Base-by-base conservation (phyloP, 257 asterid species). In the Rehmannia glutinosa region DNA sequence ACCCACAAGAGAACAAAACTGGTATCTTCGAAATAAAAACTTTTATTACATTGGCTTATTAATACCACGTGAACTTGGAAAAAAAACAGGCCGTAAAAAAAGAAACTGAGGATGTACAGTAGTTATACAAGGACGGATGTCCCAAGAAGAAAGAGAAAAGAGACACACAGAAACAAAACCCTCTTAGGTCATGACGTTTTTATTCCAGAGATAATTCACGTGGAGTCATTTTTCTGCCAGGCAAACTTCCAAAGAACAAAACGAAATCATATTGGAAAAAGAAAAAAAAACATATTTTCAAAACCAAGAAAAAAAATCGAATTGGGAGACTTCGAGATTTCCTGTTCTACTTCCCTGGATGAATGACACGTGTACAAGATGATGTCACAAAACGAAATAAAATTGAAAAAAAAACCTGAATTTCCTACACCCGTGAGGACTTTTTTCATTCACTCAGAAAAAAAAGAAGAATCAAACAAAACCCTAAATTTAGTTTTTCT, bases 61-160 rank as follows among this genome's bases (percentile, higher is more conserved):
- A 42, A 39, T 55, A 72, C 73, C 87, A 80, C 95, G 91, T 87
- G 91, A 87, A 81, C 76, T 17, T n/a, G n/a, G n/a, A 21, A 27
- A 41, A 71, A 41, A 57, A 69, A 59, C 65, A 62, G 60, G 47
- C 8, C 8, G 2, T 7, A 38, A 38, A 38, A 28, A 71, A 69
- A 32, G 17, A 36, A 47, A 55, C 21, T 21, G 27, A 13, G 21
- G 24, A 1, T 7, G 25, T 45, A 15, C 28, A 33, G 53, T 60
- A 33, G 47, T 47, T 16, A 41, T 38, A 47, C 38, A 45, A 73
- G 64, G 76, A 77, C 76, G 82, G 73, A 63, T 25, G 60, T 78
- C 70, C 77, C 82, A n/a, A 75, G 72, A 63, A 56, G 69, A 60
- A 58, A 64, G 51, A 66, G 70, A 62, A 32, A 62, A 64, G 69